Base-by-base conservation (phyloP, 129 eudicot genomes). In the Pulicaria dysenterica region DNA sequence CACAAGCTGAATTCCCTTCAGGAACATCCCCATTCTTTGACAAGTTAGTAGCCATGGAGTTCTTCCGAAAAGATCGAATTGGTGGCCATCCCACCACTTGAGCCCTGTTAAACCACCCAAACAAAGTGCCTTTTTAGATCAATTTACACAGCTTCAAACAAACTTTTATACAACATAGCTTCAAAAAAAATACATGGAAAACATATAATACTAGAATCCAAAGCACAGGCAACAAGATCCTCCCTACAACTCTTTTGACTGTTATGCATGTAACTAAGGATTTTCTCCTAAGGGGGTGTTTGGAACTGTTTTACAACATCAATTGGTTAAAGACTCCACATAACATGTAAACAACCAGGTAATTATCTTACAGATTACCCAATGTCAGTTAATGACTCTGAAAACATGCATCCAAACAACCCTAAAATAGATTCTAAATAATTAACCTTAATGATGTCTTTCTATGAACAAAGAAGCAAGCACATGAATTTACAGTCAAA, bases 51-150 rank as follows among this genome's bases (percentile, higher is more conserved):
- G 97, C 93, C 86, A 94, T 74, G n/a, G 93, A 79, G 84, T 88
- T 95, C 87, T 95, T 95, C 38, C 94, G 80, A 77, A 88, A 95
- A 69, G 97, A 88, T 70, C 95, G 85, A 76, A 95, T 75, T 67
- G 99, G 99, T 72, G 99, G 99, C 99, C 99, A 95, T 75, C 99
- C 99, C 53, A 95, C 97, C 63, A 94, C 91, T 68, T 86, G 96
- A 58, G 89, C 85, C 80, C 99, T 90, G 79, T 75, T 66, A 67
- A 24, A 60, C 48, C 69, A 50, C 11, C 56, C 48, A 70, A 7
- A 53, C 2, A 49, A 49, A n/a, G 41, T 42, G 47, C n/a, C 40
- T 19, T 69, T 13, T 67, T n/a, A 76, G 69, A 16, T 1, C 69
- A 76, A 67, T 15, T 46, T 12, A 76, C 67, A 43, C 58, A 51